phyloP scores from a whole-genome alignment of 2,329 filamentous ascomycete species.

The Diaporthe australafricana region DNA sequence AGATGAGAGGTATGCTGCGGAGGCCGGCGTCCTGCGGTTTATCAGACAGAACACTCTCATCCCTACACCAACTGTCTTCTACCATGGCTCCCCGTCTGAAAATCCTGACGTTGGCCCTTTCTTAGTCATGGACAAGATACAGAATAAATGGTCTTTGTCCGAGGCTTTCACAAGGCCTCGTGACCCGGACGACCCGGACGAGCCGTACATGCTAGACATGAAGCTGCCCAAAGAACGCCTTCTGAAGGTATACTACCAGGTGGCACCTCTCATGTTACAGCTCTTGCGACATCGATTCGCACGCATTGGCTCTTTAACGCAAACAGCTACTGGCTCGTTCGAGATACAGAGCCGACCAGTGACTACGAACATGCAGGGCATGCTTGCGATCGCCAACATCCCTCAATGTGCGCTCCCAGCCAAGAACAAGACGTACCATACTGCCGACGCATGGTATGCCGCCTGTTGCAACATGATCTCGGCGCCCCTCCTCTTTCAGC shows the following conservation, averaged over 20 bases:
- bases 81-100: slow-evolving; percentile 34
- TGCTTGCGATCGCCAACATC: not conserved
- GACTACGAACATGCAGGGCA: not conserved
- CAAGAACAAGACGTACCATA: not conserved
- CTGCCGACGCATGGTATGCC: slow-evolving; percentile 45
- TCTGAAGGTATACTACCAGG: not conserved
- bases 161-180: not conserved
- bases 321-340: not conserved
- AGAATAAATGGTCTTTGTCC: slow-evolving; percentile 33
- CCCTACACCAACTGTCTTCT: slow-evolving; percentile 18
- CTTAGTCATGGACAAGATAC: slow-evolving; percentile 44
- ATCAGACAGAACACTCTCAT: slow-evolving; percentile 32
- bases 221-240: not conserved
- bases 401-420: not conserved
- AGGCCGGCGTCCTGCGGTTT: slow-evolving; percentile 34
- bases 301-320: not conserved
- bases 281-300: not conserved
- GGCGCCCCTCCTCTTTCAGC: slow-evolving; percentile 52
- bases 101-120: slow-evolving; percentile 44
- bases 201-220: slow-evolving; percentile 37
- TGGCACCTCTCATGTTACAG: not conserved
- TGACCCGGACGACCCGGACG: not conserved
- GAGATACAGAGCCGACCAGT: not conserved
- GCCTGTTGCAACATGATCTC: slow-evolving; percentile 55
- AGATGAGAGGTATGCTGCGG: slow-evolving; percentile 36